Base-by-base conservation (phyloP, 768 basidiomycete genomes). In the Terana coerulea region DNA sequence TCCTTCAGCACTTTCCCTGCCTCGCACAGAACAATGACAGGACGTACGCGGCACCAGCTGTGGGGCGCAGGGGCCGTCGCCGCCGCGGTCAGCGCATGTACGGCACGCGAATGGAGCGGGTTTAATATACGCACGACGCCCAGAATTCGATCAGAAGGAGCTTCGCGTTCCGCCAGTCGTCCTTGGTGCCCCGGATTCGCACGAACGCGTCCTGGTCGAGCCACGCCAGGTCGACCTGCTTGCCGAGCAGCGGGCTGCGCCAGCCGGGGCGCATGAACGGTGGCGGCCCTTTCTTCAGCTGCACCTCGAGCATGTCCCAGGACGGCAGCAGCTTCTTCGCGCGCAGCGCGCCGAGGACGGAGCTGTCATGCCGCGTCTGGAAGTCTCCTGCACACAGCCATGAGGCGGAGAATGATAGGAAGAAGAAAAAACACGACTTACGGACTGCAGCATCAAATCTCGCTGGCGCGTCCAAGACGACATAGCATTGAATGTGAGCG, bases 251-350 rank as follows among this genome's bases (percentile, higher is more conserved):
- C 12, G 65, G 63, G 57, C 63, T 64, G 22, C 31, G 50, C 65
- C 65, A 67, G 15, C 65, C 65, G 2, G 63, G 65, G n/a, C 65
- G 60, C 5, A 65, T 55, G 54, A 65, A 65, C 44, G 61, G 59
- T 34, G 62, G 64, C 11, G 64, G 64, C 21, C 64, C 64, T 47
- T 60, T 63, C 33, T 51, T 56, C 34, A 65, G 58, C 52, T 64
- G 62, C 26, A 44, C 58, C 53, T 63, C 63, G 15, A 66, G 49
- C 22, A 58, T 55, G 26, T 60, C 59, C 63, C 65, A 64, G 1
- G 63, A 34, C 21, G 65, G 63, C 40, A 63, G 49, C 30, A 57
- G 53, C 24, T 60, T 59, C 40, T 57, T 53, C 28, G 58, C 55
- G 56, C 62, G 59, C 41, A 65, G 57, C n/a, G 50, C 52, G 24